Evolutionary conservation across 2,329 filamentous ascomycete genomes (phyloP), one percentile per base, ranked within the genome.

Genomic region (Talaromyces funiculosus): DNA sequence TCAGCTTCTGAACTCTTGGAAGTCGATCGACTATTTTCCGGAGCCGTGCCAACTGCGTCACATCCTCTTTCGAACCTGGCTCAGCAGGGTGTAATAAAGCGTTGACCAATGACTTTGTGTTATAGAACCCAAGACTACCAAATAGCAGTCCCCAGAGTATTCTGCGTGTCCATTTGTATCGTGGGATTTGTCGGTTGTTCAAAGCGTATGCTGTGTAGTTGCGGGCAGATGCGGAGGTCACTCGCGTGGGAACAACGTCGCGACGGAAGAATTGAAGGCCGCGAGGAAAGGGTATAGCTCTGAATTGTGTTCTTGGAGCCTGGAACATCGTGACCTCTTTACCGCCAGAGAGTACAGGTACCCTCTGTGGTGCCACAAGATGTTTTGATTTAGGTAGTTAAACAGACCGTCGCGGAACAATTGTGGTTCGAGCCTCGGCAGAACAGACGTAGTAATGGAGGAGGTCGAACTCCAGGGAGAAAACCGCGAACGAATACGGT

Each of bases 1-100:
- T 72, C 51, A 79, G 62, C 56, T 71, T 61, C 61, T 73, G 67
- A 55, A 78, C 74, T 24, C 77, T 67, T 14, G 73, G 71, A 35
- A 76, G 65, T 8, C 63, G 61, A n/a, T 78, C 73, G 53, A 74
- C 70, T 22, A 67, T 57, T 1, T 64, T 64, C 22, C 69, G 62
- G 31, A 79, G 71, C 26, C 67, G 64, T 40, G 68, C 62, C 37
- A 75, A 53, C 49, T 66, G 60, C 24, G 66, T 58, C 37, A 63
- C 33, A 61, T 78, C 77, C 53, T 72, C 70, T 2, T 66, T 61
- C 2, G 73, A 71, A 16, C 70, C 76, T n/a, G 72, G 74, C 35
- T 66, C 61, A 55, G 68, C 63, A 10, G 71, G 71, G 10, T 59
- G 59, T n/a, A 65, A 57, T 20, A 70, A 33, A 26, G 65, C 67